Percentiles rank a stretch among this genome's conserved stretches.
These are phyloP conservation scores for Hypomyces rosellus DNA, from an alignment of 2,329 filamentous ascomycete species.

Conservation along the genomic window DNA sequence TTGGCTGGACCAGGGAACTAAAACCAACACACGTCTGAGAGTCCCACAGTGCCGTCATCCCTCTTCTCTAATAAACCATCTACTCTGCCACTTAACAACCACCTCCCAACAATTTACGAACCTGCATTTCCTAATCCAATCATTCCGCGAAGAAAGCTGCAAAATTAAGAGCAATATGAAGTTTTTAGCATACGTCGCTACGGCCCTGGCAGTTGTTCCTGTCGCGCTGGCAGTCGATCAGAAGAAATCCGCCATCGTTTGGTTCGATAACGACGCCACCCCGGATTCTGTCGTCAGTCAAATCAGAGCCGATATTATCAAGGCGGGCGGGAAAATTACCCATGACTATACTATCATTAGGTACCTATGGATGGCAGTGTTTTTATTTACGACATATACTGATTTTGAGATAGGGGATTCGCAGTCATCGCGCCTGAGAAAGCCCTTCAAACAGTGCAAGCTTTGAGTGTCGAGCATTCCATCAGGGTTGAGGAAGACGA, in stretches of 20 bases:
- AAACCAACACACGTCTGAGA: too few relatives aligned
- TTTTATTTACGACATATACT: conserved; percentile 13
- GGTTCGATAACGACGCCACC: conserved; percentile 60
- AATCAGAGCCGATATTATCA: conserved; percentile 64
- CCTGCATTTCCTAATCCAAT: too few relatives aligned
- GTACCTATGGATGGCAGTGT: conserved; percentile 39
- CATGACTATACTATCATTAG: conserved; percentile 66
- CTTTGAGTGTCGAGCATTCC: conserved; percentile 45
- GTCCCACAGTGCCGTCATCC: too few relatives aligned
- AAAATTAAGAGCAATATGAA: conserved; percentile 50
- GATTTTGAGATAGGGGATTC: conserved; percentile 57
- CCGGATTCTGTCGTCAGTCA: conserved; percentile 61
- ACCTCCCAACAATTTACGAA: too few relatives aligned
- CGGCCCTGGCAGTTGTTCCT: conserved; percentile 52
- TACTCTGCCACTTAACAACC: too few relatives aligned
- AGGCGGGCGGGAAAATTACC: conserved; percentile 69
- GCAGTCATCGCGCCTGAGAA: conserved; percentile 66
- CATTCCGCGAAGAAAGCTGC: too few relatives aligned
- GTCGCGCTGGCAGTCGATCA: conserved; percentile 56
- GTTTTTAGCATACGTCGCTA: conserved; percentile 45
- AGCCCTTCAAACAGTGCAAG: conserved; percentile 60
- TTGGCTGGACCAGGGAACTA: too few relatives aligned
- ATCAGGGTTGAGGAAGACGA: conserved; percentile 68
- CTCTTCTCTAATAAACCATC: too few relatives aligned
- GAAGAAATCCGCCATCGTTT: conserved; percentile 71